phyloP scores from a whole-genome alignment of 352 stramenopile genomes.

The Globisporangium nodosum region DNA sequence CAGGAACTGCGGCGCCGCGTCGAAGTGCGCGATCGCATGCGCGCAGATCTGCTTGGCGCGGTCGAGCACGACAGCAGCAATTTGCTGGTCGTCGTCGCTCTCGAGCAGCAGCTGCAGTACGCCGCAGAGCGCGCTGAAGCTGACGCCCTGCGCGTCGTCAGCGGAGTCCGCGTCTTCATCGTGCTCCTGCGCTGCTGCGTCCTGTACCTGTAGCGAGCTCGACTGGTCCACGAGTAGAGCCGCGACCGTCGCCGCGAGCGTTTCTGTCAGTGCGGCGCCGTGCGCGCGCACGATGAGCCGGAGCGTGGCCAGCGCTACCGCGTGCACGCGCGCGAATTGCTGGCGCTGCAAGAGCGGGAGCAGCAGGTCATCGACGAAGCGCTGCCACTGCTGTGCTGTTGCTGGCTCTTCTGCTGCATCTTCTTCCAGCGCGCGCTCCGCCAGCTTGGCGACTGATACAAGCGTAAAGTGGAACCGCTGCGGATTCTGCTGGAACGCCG shows the following conservation, averaged over 20 bases:
- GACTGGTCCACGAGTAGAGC: constrained; percentile 10
- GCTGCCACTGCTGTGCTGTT: neutral
- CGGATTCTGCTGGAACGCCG: constrained; percentile 13
- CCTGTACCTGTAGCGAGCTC: neutral
- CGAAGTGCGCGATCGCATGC: constrained; percentile 32
- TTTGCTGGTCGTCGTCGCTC: neutral
- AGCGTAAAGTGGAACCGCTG: constrained; percentile 34
- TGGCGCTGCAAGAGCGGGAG: constrained; percentile 24
- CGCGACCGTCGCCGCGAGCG: constrained; percentile 4
- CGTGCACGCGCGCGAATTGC: constrained; percentile 21
- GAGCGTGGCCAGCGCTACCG: constrained; percentile 21
- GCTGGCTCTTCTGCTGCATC: neutral
- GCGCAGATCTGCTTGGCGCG: constrained; percentile 29
- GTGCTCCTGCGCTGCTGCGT: neutral
- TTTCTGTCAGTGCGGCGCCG: constrained; percentile 6
- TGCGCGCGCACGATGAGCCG: constrained; percentile 16
- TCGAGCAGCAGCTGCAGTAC: constrained; percentile 40
- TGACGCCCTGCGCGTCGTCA: constrained; percentile 7
- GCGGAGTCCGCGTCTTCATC: constrained; percentile 4
- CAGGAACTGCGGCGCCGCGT: constrained; percentile 33
- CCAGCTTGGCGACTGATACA: constrained; percentile 22
- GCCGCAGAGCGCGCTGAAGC: constrained; percentile 43
- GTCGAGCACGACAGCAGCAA: constrained; percentile 3
- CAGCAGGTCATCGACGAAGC: constrained; percentile 21
- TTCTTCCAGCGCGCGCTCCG: constrained; percentile 15